Conservation (phyloP, 148 eudicot species). For the Dianthus caryophyllus region DNA sequence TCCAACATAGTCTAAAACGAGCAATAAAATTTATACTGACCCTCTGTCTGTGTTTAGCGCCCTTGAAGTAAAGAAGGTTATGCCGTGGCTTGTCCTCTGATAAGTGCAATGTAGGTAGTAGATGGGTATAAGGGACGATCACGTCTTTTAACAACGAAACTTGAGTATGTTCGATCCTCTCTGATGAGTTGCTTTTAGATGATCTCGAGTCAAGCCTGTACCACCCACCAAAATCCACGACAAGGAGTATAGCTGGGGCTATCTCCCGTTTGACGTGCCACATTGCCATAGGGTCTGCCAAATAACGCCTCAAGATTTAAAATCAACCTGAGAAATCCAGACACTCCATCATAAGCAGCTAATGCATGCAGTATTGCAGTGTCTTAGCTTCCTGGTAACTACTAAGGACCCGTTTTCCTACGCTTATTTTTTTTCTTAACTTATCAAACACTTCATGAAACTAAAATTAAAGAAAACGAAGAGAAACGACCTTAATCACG, state of each 20-base stretch:
- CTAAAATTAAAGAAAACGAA: no score
- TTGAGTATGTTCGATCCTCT: slow-evolving; percentile 77
- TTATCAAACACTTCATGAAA: no score
- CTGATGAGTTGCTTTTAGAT: slow-evolving; percentile 52
- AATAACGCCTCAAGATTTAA: slow-evolving; percentile 96
- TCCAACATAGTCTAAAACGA: not conserved
- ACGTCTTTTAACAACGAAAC: slow-evolving; percentile 93
- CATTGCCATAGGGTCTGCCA: slow-evolving; percentile 99
- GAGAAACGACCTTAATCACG: no score
- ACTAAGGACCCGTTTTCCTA: no score
- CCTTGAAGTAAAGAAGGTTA: slow-evolving; percentile 89
- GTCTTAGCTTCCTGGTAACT: not conserved
- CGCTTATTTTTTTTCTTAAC: no score
- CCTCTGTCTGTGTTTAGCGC: slow-evolving; percentile 93
- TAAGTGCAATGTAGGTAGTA: slow-evolving; percentile 56
- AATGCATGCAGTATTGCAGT: slow-evolving; percentile 11
- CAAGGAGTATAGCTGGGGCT: slow-evolving; percentile 82
- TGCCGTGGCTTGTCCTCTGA: slow-evolving; percentile 60
- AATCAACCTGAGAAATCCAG: slow-evolving; percentile 88
- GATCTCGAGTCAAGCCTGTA: slow-evolving; percentile 69
- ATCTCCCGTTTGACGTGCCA: slow-evolving; percentile 92
- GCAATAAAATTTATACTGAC: slow-evolving; percentile 36
- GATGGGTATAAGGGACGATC: slow-evolving; percentile 78
- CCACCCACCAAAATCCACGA: slow-evolving; percentile 99
- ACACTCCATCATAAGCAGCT: slow-evolving; percentile 62